Evolutionary conservation across 1,139 yeast genomes (phyloP), one percentile per base, ranked within the genome.

Genomic region (Groenewaldozyma sp.): DNA sequence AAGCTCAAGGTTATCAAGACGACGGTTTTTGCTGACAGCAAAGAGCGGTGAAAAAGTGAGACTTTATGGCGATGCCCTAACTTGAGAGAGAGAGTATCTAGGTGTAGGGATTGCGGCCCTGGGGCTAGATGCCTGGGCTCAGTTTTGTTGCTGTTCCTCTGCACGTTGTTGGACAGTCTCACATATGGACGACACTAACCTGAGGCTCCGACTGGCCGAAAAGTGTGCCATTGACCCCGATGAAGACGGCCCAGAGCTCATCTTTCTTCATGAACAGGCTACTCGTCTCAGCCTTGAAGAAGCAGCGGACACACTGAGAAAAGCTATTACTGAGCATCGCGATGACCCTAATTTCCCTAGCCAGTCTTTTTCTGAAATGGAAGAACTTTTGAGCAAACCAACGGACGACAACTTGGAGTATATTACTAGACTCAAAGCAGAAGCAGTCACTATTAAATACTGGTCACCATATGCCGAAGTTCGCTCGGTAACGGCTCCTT

Each of bases 401-500:
- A 41, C 51, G 24, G 47, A 39, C 13, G 32, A 39, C 13, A 42
- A 38, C 13, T 37, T 28, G n/a, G 43, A 43, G 19, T 38, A 64
- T 54, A 55, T 55, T 16, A 55, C 67, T 35, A 63, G 58, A 42
- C 44, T 55, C 11, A 55, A 54, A 37, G 46, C 60, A 5, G 68
- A 66, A 45, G 70, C 70, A 11, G 59, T 58, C 29, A 46, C 70
- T 32, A 58, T 70, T 42, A 62, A 63, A 28, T 65, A 62, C 53
- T 61, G 68, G 54, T 69, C 75, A 1, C 74, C 76, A 2, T 71
- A 70, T 45, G 68, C 73, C 1, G 74, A 71, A 49, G 73, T 71
- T 18, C 55, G 76, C 43, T 58, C 74, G 3, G 67, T 69, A 14
- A 56, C 70, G 31, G 67, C 65, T 34, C 73, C 75, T n/a, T 59